phyloP scores from a whole-genome alignment of 139 green algal species.

The Astrephomene gubernaculifera region DNA sequence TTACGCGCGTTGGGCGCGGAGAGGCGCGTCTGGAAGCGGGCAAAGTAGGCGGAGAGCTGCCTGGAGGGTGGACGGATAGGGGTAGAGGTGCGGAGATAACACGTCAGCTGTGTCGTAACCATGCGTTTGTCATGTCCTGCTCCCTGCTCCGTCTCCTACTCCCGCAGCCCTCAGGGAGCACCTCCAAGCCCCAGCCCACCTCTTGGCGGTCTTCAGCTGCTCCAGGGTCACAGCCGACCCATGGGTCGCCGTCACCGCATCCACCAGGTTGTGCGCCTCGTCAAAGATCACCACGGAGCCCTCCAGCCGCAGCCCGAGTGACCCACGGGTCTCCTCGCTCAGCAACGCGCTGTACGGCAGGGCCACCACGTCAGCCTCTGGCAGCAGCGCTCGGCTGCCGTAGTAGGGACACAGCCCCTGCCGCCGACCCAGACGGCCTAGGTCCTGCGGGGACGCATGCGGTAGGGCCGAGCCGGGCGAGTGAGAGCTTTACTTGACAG shows the following conservation, averaged over 20 bases:
- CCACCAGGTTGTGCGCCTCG: conserved; percentile 97
- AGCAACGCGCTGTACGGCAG: conserved; percentile 83
- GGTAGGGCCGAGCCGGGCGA: too few relatives aligned
- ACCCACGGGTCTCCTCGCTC: conserved; percentile 14
- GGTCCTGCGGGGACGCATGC: conserved; percentile 75
- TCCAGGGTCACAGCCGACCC: conserved; percentile 60
- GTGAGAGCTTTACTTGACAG: too few relatives aligned
- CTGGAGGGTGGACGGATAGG: conserved; percentile 41
- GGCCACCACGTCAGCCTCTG: conserved; percentile 89
- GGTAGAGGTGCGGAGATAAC: too few relatives aligned
- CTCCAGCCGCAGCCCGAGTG: conserved; percentile 45
- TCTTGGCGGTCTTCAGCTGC: conserved; percentile 42
- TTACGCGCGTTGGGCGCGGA: conserved; percentile 72
- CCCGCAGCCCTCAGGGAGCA: too few relatives aligned
- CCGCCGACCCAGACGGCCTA: conserved; percentile 68
- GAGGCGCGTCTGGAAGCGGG: conserved; percentile 81
- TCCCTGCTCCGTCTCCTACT: too few relatives aligned
- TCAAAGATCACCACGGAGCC: conserved; percentile 91
- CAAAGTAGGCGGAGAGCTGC: conserved; percentile 68
- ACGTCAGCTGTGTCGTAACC: too few relatives aligned
- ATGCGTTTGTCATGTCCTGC: too few relatives aligned
- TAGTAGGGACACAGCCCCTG: conserved; percentile 94
- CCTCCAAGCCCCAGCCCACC: conserved; percentile 6
- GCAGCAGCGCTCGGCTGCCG: conserved; percentile 70
- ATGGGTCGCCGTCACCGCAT: conserved; percentile 83